Base-by-base conservation (phyloP, 805 yeast species). In the Saccharomyces jurei region DNA sequence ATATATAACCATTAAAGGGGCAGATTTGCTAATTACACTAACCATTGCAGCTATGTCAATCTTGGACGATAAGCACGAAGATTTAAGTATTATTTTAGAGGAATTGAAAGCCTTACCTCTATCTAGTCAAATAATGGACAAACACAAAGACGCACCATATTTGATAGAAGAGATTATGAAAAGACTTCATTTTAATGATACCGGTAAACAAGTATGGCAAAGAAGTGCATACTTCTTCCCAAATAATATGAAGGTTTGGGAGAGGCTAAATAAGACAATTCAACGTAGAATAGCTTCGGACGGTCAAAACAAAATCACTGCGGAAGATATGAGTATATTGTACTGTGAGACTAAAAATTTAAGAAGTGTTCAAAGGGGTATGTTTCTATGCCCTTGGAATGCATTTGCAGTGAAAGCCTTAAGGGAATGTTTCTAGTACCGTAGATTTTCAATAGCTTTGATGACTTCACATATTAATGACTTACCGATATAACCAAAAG, bases 41-140 rank as follows among this genome's bases (percentile, higher is more conserved):
- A 80, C 89, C 1, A 74, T 92, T 46, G 97, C 96, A 6, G 90
- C 95, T 0, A 82, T 92, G 25, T 77, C 88, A 0, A 76, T 94
- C 2, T 74, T 83, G 9, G 87, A 89, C 51, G 75, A 82, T 49
- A 71, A 79, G 54, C 72, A 74, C 5, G 84, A 80, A 14, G 84
- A 83, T 55, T 74, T 86, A 52, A 65, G 77, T 44, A 82, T 79
- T 1, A 83, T 94, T 0, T 76, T 85, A 17, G 77, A 78, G 52
- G 96, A 91, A 67, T 70, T 94, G 48, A 74, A 72, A 41, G 70
- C 74, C 0, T 64, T 87, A 31, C 65, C 82, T 1, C 63, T 86
- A 31, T 58, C 64, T 0, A 81, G 77, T 22, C 63, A 81, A 17
- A 71, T 75, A 4, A 67, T 70, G 2, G 96, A 88, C 60, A 70